Conservation (phyloP, 2,329 filamentous ascomycete species). For the Aspergillus sp. region DNA sequence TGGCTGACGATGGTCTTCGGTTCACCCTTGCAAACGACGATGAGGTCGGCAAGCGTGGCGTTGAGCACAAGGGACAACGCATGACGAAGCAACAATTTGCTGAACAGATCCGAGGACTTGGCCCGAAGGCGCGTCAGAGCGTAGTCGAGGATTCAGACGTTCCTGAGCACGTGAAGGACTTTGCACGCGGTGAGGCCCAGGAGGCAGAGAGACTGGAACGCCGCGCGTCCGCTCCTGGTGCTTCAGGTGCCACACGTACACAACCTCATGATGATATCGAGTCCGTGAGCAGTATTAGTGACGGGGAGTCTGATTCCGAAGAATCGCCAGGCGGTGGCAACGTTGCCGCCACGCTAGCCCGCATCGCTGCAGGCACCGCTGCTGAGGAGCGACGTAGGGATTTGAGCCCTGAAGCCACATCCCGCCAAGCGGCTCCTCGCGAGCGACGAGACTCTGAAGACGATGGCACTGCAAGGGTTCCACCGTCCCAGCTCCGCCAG, state of each 20-base stretch:
- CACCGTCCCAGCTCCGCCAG: slow-evolving; percentile 36
- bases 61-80: slow-evolving; percentile 52
- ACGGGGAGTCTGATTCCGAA: slow-evolving; percentile 23
- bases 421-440: slow-evolving; percentile 18
- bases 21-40: slow-evolving; percentile 58
- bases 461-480: slow-evolving; percentile 44
- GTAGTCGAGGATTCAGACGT: slow-evolving; percentile 44
- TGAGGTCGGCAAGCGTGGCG: slow-evolving; percentile 34
- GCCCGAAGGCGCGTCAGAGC: slow-evolving; percentile 57
- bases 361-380: slow-evolving; percentile 35
- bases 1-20: slow-evolving; percentile 54
- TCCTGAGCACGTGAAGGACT: slow-evolving; percentile 39
- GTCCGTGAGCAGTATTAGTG: slow-evolving; percentile 26
- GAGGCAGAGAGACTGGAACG: slow-evolving; percentile 27
- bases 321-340: slow-evolving; percentile 31
- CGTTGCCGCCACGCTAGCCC: slow-evolving; percentile 38
- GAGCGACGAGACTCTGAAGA: slow-evolving; percentile 41
- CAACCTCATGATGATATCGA: slow-evolving; percentile 21
- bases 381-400: slow-evolving; percentile 41
- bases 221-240: slow-evolving; percentile 21
- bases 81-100: slow-evolving; percentile 68
- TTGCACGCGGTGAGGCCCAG: slow-evolving; percentile 32
- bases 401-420: slow-evolving; percentile 28
- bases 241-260: slow-evolving; percentile 10
- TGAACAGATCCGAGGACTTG: slow-evolving; percentile 59